Percentiles rank a stretch among this genome's conserved stretches.
Conservation (phyloP, 2,329 filamentous ascomycete genomes). For the Tolypocladium pustulatum region DNA sequence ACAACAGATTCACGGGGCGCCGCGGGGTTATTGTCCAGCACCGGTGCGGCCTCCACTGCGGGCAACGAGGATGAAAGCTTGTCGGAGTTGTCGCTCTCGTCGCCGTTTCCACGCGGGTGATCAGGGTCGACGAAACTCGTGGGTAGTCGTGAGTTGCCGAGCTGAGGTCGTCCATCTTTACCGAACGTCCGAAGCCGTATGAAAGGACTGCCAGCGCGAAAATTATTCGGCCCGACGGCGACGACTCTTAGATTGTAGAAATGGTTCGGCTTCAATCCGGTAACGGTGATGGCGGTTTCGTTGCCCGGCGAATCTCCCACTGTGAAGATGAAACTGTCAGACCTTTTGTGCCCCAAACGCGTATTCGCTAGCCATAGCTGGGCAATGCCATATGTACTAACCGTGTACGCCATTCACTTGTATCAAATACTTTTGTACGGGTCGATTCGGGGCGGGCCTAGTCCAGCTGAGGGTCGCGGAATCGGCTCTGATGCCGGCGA, state of each 20-base stretch:
- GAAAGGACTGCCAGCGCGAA: slow-evolving; percentile 78
- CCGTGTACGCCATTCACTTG: slow-evolving; percentile 89
- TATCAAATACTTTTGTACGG: slow-evolving; percentile 79
- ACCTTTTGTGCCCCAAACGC: background rate
- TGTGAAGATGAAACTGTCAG: slow-evolving; percentile 19
- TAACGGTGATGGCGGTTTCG: slow-evolving; percentile 65
- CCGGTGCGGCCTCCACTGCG: slow-evolving; percentile 48
- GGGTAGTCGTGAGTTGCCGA: slow-evolving; percentile 45
- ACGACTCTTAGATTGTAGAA: slow-evolving; percentile 93
- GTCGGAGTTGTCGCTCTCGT: slow-evolving; percentile 35
- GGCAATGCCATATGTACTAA: slow-evolving; percentile 29
- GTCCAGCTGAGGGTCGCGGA: slow-evolving; percentile 90
- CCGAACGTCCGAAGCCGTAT: slow-evolving; percentile 73
- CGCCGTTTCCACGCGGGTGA: slow-evolving; percentile 26
- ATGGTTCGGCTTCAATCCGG: slow-evolving; percentile 72
- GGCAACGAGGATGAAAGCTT: slow-evolving; percentile 40
- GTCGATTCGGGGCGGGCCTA: slow-evolving; percentile 50
- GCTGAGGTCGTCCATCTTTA: slow-evolving; percentile 51
- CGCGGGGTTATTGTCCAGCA: slow-evolving; percentile 48
- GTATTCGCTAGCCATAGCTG: background rate
- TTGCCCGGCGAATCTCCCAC: slow-evolving; percentile 66
- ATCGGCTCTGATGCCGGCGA: slow-evolving; percentile 80
- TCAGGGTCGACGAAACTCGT: slow-evolving; percentile 46
- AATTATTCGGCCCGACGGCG: slow-evolving; percentile 82
- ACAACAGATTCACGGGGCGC: slow-evolving; percentile 55